Evolutionary conservation across 2,329 filamentous ascomycete species (phyloP), one percentile per base, ranked within the genome.

Genomic region (Aspergillus aculeatinus): DNA sequence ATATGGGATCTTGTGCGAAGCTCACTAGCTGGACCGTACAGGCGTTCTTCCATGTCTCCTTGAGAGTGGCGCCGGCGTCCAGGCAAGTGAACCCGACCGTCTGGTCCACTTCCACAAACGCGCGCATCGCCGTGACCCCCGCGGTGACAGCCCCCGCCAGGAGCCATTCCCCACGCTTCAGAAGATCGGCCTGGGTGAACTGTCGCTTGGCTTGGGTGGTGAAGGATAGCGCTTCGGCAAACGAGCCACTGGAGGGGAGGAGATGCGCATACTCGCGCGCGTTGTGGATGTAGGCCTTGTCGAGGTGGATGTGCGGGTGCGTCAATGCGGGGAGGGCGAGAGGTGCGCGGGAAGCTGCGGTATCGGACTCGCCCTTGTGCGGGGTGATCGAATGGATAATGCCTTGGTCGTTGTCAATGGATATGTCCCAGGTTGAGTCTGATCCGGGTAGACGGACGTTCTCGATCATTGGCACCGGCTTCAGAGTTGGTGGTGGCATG

Each of bases 261-360:
- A 90, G 78, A 65, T 89, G 82, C 2, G 80, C 76, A 72, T 87
- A 89, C 59, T 71, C 59, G 9, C 68, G 62, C n/a, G 64, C 58
- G 59, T 69, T 75, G 61, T 78, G 71, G 12, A 80, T 65, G 62
- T 75, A 78, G 29, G 75, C 72, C 65, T 79, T 80, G 62, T 91
- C 89, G 29, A 91, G 79, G 68, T 91, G 89, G 54, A 91, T 84
- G 65, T 91, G 89, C 7, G 89, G 87, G 68, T 91, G 89, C 65
- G 87, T 90, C 3, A 91, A 80, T 9, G 82, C 80, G 3, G 86
- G 85, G 53, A 85, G 72, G 5, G 75, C 70, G 29, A 76, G 68
- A 5, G 72, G 68, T 29, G 62, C 49, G n/a, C 52, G 42, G 57
- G 56, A 74, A 65, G 23, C 68, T 68, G 11, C 47, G 65, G 25